Percentiles rank a stretch among this genome's conserved stretches.
Conservation (phyloP, 495 filamentous ascomycete genomes). For the Daldinia bambusicola region DNA sequence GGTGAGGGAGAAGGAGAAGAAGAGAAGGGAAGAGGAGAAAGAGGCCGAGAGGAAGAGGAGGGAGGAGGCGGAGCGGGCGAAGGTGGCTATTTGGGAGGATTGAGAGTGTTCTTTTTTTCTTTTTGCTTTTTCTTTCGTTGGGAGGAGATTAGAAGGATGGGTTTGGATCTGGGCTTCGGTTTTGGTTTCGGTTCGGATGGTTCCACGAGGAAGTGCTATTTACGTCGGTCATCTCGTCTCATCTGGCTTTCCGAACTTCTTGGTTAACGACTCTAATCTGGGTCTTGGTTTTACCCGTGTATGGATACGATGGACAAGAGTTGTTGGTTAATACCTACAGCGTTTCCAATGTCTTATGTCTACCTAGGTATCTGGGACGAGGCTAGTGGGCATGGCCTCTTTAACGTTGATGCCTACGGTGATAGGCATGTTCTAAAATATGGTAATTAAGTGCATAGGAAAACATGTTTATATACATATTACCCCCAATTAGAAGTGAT, state of each 20-base stretch:
- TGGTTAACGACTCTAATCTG: neutral
- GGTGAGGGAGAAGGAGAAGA: constrained; percentile 85
- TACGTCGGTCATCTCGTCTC: too few relatives aligned
- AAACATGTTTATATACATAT: neutral
- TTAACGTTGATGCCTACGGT: neutral
- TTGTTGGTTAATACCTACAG: neutral
- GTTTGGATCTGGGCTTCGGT: neutral
- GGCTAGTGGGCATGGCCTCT: neutral
- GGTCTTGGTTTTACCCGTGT: neutral
- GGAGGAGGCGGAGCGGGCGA: constrained; percentile 76
- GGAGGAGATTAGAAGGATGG: too few relatives aligned
- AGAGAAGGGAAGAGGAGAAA: constrained; percentile 75
- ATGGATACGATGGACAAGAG: neutral
- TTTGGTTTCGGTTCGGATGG: neutral
- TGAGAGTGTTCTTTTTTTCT: constrained; percentile 50
- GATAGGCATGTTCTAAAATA: neutral
- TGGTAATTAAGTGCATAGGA: neutral
- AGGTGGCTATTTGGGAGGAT: constrained; percentile 83
- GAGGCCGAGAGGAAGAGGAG: constrained; percentile 70
- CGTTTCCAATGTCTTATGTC: neutral
- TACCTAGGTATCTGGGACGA: neutral
- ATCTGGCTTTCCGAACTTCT: too few relatives aligned
- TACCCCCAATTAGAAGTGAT: neutral
- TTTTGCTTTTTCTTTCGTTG: too few relatives aligned
- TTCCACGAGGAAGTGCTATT: neutral